A percentile compares a stretch with the other conserved stretches of the same genome.
phyloP scores from a whole-genome alignment of 768 basidiomycete genomes.

The Rhodosporidiobolus odoratus region DNA sequence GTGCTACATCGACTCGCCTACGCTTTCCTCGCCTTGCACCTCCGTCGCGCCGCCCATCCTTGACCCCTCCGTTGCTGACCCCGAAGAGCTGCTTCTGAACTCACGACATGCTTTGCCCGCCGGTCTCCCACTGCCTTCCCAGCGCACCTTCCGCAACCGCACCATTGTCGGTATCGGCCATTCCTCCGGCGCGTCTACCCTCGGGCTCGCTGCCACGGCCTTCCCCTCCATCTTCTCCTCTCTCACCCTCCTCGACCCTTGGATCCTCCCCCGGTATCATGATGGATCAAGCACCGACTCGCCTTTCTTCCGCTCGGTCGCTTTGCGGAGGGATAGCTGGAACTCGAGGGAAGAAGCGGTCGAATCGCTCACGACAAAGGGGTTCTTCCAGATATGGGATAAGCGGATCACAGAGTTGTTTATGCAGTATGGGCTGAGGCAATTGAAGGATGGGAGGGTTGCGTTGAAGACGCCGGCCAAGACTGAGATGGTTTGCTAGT shows the following conservation, averaged over 20 bases:
- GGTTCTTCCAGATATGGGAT: slow-evolving; percentile 57
- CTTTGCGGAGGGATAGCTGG: slow-evolving; percentile 59
- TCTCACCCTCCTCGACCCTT: slow-evolving; percentile 70
- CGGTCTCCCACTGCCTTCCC: not conserved
- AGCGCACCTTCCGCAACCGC: not conserved
- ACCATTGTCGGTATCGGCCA: slow-evolving; percentile 67
- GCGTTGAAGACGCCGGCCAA: slow-evolving; percentile 22
- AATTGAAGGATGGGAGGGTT: slow-evolving; percentile 3
- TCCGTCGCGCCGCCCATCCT: not conserved
- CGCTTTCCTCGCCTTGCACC: not conserved
- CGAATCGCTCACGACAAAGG: slow-evolving; percentile 50
- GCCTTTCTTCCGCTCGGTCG: slow-evolving; percentile 49
- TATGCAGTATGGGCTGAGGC: slow-evolving; percentile 18
- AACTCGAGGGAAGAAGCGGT: slow-evolving; percentile 62
- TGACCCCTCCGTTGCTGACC: too few relatives aligned
- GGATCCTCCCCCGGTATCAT: slow-evolving; percentile 49
- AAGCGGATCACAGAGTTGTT: slow-evolving; percentile 9
- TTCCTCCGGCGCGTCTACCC: slow-evolving; percentile 71
- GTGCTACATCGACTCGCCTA: slow-evolving; percentile 56
- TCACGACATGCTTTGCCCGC: not conserved
- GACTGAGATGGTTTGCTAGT: slow-evolving; percentile 27
- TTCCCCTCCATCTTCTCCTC: slow-evolving; percentile 64
- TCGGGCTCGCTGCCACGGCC: slow-evolving; percentile 52
- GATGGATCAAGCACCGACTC: slow-evolving; percentile 36
- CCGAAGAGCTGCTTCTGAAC: not conserved